Conservation (phyloP, 2,329 filamentous ascomycete species). For the Paraphaeosphaeria sporulosa region DNA sequence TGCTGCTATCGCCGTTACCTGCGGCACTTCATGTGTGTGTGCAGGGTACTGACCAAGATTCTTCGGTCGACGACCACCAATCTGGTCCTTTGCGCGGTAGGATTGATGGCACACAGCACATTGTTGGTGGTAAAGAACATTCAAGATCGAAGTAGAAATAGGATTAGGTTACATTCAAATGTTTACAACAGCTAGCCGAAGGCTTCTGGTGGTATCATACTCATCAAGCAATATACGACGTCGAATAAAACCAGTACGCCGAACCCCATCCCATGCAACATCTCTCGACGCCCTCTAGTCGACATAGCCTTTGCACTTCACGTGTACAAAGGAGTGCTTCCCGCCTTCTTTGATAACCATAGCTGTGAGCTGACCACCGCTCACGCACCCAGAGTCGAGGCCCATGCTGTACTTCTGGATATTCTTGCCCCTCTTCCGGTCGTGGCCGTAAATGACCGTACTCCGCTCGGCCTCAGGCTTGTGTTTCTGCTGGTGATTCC, state of each 20-base stretch:
- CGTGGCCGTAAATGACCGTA: constrained; percentile 72
- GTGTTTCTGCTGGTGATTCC: constrained; percentile 54
- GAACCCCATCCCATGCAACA: background rate
- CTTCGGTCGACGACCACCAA: too few species aligned
- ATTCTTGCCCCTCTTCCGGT: constrained; percentile 75
- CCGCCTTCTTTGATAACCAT: constrained; percentile 71
- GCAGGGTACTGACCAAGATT: too few species aligned
- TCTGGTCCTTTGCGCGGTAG: too few species aligned
- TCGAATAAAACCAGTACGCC: background rate
- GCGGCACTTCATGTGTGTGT: too few species aligned
- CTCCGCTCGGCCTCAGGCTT: constrained; percentile 52
- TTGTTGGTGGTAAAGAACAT: too few species aligned
- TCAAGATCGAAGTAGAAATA: too few species aligned
- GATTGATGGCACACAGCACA: too few species aligned
- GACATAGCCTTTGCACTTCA: constrained; percentile 47
- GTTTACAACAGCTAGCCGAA: background rate
- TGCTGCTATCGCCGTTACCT: too few species aligned
- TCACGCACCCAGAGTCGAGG: constrained; percentile 83
- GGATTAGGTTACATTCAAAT: background rate
- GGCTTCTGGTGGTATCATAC: background rate
- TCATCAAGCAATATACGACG: background rate
- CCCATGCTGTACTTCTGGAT: constrained; percentile 78
- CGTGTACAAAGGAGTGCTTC: constrained; percentile 44
- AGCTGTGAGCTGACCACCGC: constrained; percentile 77
- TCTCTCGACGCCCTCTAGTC: background rate